Evolutionary conservation across 768 basidiomycete genomes (phyloP).

Genomic region (Boletellus ananas): DNA sequence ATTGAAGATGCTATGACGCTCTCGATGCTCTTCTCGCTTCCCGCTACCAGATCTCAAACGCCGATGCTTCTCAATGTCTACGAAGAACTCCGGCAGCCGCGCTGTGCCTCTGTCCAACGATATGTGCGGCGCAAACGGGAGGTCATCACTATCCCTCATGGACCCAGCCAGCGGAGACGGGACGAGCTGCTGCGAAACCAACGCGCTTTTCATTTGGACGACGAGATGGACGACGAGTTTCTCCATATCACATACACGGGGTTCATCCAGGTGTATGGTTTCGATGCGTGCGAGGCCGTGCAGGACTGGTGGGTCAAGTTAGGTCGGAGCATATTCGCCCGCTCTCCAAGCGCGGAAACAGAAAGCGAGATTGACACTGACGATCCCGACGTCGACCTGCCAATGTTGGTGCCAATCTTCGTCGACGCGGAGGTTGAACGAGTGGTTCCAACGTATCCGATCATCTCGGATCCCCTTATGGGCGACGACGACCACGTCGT

Average conservation of each 20-base stretch:
- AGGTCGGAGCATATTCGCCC: conserved; percentile 29
- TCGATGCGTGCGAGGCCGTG: conserved; percentile 50
- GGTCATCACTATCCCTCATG: conserved; percentile 40
- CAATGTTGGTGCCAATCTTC: background rate
- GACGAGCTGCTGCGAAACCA: conserved; percentile 33
- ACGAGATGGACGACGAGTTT: conserved; percentile 36
- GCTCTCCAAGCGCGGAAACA: background rate
- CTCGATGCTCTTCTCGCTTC: conserved; percentile 51
- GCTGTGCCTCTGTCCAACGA: conserved; percentile 38
- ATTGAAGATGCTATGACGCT: conserved; percentile 63
- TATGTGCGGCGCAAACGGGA: conserved; percentile 42
- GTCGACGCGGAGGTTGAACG: conserved; percentile 15
- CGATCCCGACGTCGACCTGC: background rate
- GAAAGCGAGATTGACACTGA: background rate
- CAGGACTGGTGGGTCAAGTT: conserved; percentile 63
- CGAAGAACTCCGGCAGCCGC: conserved; percentile 53
- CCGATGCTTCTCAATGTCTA: conserved; percentile 49
- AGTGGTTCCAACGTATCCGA: background rate
- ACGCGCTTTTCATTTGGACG: conserved; percentile 35
- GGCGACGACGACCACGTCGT: conserved; percentile 12
- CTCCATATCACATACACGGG: conserved; percentile 46
- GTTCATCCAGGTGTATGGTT: conserved; percentile 45
- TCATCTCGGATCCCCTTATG: conserved; percentile 11
- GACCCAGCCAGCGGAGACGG: conserved; percentile 41
- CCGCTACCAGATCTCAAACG: conserved; percentile 43